Evolutionary conservation across 257 asterid genomes (phyloP).

Genomic region (Solanum peruvianum): DNA sequence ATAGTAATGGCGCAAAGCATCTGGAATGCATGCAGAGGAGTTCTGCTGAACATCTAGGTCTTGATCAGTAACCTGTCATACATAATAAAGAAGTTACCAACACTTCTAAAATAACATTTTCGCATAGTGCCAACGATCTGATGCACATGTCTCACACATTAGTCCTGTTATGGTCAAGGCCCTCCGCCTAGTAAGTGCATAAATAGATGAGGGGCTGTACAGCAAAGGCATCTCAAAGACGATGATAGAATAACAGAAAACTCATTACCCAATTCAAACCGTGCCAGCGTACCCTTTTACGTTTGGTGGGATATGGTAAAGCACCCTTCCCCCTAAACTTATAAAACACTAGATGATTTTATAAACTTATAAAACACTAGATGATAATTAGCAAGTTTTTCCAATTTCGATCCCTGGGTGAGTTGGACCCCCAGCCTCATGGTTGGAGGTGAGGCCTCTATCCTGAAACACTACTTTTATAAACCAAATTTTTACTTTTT

Average conservation of each 20-base stretch:
- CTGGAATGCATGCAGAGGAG: slow-evolving; percentile 70
- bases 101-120: not conserved
- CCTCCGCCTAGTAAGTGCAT: not conserved
- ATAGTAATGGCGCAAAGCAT: slow-evolving; percentile 94
- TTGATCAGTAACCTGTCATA: slow-evolving; percentile 77
- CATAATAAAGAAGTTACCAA: not conserved
- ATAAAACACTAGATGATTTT: too few relatives aligned
- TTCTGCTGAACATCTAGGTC: slow-evolving; percentile 77
- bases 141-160: not conserved
- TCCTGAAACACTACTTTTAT: not conserved
- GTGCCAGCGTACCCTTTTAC: not conserved
- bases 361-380: too few relatives aligned
- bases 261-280: not conserved
- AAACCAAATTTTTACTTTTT: not conserved
- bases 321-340: not conserved
- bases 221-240: not conserved
- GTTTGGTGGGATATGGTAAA: not conserved
- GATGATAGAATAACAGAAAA: not conserved
- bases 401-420: not conserved
- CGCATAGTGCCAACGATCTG: not conserved
- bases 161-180: not conserved
- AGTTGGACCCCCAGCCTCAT: not conserved
- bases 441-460: not conserved
- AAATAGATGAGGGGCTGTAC: not conserved
- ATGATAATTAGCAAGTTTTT: not conserved